phyloP scores from a whole-genome alignment of 2,329 filamentous ascomycete genomes.

The Diaporthe aspalathi region DNA sequence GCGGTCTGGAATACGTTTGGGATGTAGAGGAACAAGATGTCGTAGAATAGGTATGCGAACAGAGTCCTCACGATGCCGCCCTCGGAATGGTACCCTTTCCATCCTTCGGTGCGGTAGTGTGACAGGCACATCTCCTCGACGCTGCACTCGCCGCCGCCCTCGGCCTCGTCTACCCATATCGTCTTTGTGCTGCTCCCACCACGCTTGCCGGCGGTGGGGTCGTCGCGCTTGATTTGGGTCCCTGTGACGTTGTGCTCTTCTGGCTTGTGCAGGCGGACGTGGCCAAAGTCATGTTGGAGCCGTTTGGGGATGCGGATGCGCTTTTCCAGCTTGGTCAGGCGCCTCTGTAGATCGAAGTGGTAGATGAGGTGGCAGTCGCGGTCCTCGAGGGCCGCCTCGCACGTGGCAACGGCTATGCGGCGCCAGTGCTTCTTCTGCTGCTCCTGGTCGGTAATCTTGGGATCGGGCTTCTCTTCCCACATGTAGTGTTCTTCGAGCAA shows the following conservation, averaged over 20 bases:
- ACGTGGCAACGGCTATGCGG: conserved; percentile 79
- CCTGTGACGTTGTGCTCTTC: conserved; percentile 81
- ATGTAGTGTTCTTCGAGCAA: conserved; percentile 97
- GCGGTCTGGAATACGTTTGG: conserved; percentile 97
- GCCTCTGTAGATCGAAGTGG: conserved; percentile 94
- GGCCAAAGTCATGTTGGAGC: conserved; percentile 91
- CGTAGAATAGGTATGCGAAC: conserved; percentile 90
- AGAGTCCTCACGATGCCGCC: conserved; percentile 92
- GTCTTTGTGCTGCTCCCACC: conserved; percentile 74
- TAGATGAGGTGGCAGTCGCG: conserved; percentile 90
- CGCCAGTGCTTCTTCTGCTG: conserved; percentile 86
- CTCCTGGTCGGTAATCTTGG: conserved; percentile 52
- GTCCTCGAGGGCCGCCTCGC: conserved; percentile 88
- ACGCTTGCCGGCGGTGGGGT: conserved; percentile 52
- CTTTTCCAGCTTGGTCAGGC: conserved; percentile 90
- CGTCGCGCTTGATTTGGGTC: conserved; percentile 76
- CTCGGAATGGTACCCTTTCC: conserved; percentile 96
- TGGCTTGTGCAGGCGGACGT: conserved; percentile 82
- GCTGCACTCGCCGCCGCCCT: conserved; percentile 78
- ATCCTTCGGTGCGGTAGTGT: conserved; percentile 83
- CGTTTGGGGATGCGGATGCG: conserved; percentile 84
- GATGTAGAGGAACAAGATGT: conserved; percentile 91
- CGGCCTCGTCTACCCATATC: conserved; percentile 84
- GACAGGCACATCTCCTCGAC: conserved; percentile 96
- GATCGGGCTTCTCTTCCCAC: conserved; percentile 67